Evolutionary conservation across 2,329 filamentous ascomycete genomes (phyloP).

Genomic region (Exophiala spinifera): DNA sequence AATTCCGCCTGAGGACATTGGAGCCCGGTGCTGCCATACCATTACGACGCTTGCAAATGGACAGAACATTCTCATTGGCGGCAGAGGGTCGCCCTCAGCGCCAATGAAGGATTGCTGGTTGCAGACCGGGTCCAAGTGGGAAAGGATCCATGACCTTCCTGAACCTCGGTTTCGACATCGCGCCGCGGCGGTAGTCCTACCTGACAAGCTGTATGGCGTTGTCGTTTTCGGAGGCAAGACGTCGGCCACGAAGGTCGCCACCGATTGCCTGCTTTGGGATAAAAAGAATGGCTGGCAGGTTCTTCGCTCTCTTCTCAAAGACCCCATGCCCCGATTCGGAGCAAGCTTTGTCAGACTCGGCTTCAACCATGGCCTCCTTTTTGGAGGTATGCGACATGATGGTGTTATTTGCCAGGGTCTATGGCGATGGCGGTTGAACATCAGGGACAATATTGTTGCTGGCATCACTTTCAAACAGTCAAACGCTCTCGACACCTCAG

Average conservation of each 20-base stretch:
- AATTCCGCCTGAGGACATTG: conserved; percentile 40
- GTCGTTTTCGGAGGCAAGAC: conserved; percentile 64
- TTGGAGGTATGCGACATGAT: conserved; percentile 67
- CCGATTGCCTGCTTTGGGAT: conserved; percentile 56
- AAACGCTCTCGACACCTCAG: conserved; percentile 25
- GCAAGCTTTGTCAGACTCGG: conserved; percentile 46
- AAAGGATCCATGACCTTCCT: conserved; percentile 62
- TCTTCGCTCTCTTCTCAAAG: conserved; percentile 35
- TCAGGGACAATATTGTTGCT: conserved; percentile 38
- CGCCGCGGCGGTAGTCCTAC: conserved; percentile 48
- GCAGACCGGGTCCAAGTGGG: conserved; percentile 62
- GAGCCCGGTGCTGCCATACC: conserved; percentile 68
- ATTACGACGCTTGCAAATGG: conserved; percentile 61
- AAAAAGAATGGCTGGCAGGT: conserved; percentile 51
- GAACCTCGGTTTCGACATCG: conserved; percentile 73
- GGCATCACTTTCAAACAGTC: conserved; percentile 27
- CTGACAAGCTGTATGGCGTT: conserved; percentile 41
- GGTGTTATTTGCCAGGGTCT: conserved; percentile 62
- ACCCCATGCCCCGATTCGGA: conserved; percentile 55
- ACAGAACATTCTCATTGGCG: conserved; percentile 68
- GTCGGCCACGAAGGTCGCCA: conserved; percentile 48
- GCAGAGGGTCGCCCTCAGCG: conserved; percentile 70
- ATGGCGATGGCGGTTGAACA: conserved; percentile 61
- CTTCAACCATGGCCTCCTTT: conserved; percentile 58
- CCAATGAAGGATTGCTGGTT: conserved; percentile 75